Evolutionary conservation across 148 eudicot genomes (phyloP).

Genomic region (Persicaria tinctoria): DNA sequence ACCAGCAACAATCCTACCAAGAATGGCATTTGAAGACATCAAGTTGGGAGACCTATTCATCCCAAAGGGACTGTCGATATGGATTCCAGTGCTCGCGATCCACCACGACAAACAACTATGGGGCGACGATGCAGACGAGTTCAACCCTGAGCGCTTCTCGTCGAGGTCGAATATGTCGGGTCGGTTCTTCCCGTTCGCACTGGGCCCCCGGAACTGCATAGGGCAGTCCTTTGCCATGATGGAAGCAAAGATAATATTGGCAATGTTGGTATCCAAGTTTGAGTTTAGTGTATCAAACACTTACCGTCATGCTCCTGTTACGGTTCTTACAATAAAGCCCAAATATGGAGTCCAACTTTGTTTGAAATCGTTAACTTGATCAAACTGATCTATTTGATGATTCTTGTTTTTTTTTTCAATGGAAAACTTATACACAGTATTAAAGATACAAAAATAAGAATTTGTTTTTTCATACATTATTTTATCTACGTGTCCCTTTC

Average conservation of each 20-base stretch:
- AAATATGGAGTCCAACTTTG: conserved; percentile 82
- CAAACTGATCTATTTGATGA: no score
- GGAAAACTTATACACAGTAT: no score
- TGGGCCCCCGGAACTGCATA: conserved; percentile 34
- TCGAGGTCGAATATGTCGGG: conserved; percentile 31
- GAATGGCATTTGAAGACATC: conserved; percentile 62
- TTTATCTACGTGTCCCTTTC: no score
- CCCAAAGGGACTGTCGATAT: conserved; percentile 62
- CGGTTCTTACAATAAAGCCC: conserved; percentile 81
- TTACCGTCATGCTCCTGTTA: conserved; percentile 78
- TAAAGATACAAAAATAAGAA: no score
- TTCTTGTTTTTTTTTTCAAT: neutral
- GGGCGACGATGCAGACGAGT: conserved; percentile 30
- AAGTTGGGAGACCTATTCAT: conserved; percentile 21
- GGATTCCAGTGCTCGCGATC: conserved; percentile 92
- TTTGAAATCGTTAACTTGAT: conserved; percentile 41
- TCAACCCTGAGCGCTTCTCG: conserved; percentile 28
- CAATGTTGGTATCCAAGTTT: conserved; percentile 55
- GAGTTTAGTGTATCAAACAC: conserved; percentile 56
- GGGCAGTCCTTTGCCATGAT: conserved; percentile 32
- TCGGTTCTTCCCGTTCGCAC: conserved; percentile 61
- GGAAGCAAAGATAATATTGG: conserved; percentile 43
- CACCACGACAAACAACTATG: conserved; percentile 44
- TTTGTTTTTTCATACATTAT: no score
- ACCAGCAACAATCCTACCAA: conserved; percentile 70